Evolutionary conservation across 148 eudicot genomes (phyloP), one percentile per base, ranked within the genome.

Genomic region (Euryodendron excelsum): DNA sequence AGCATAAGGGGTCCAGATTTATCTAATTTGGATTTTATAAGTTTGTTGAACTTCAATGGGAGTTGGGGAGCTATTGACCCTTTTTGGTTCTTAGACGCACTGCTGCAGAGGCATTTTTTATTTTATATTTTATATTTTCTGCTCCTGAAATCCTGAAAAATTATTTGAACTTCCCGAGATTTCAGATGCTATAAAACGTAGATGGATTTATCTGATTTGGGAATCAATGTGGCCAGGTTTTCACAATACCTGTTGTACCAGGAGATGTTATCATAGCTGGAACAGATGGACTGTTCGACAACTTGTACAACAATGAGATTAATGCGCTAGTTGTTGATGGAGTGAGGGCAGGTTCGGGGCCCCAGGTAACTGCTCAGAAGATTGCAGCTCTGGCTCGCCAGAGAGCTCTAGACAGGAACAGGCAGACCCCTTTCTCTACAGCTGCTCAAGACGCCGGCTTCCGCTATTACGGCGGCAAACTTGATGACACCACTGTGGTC

Each of bases 201-300:
- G 60, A 47, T 18, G 33, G 5, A 9, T 67, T 27, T 27, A 72
- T 37, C 63, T 31, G n/a, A 52, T 52, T 52, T 74, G 20, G 25
- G 60, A 62, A 23, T 79, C 39, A 18, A 62, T 48, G 53, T 84
- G 71, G 25, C 23, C 91, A 96, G 98, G 91, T 93, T 60, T 91
- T 96, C 77, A 72, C 66, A 75, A 77, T 91, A 74, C 84, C 94
- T 37, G 98, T 93, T 67, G 81, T 78, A 65, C 82, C 93, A 9
- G 97, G 94, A 74, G 98, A 92, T 78, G 94, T 94, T 15, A 68
- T 94, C 25, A 88, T 94, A 74, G 91, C 92, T 58, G 97, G 98
- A 23, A 94, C 92, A 21, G 97, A 94, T 81, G 98, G 98, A 27
- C 78, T 94, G 66, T 94, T 92, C 67, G 98, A 92, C 80, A 92